Percentiles rank a stretch among this genome's conserved stretches.
These are phyloP conservation scores for Lipomyces sp. DNA, from an alignment of 805 yeast genomes.

Conservation along the genomic window DNA sequence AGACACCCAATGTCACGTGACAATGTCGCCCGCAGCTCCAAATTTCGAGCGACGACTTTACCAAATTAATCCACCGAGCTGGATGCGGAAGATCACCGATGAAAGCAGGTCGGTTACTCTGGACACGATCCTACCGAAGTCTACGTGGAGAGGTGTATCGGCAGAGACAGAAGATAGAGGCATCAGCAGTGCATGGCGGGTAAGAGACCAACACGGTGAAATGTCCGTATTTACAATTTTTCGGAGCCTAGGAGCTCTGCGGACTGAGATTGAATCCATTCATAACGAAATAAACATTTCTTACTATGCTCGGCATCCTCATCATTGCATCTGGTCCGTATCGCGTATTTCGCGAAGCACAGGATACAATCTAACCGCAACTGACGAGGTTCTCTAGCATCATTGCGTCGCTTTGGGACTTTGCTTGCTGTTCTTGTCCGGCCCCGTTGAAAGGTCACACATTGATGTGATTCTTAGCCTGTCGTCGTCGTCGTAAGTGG, in stretches of 20 bases:
- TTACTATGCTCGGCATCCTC: not conserved
- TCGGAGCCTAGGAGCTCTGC: not conserved
- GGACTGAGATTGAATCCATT: not conserved
- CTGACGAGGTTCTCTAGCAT: not conserved
- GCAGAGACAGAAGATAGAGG: not conserved
- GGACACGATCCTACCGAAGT: not conserved
- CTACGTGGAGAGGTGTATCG: not conserved
- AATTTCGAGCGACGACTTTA: no score
- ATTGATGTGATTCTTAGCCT: no score
- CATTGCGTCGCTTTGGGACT: no score
- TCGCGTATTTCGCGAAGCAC: not conserved
- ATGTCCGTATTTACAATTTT: not conserved
- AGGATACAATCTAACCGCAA: not conserved
- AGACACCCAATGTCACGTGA: no score
- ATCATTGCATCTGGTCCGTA: not conserved
- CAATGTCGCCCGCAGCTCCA: no score
- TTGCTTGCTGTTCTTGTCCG: no score
- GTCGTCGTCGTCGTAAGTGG: no score
- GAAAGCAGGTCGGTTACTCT: not conserved
- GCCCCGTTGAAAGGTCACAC: no score
- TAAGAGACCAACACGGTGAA: not conserved
- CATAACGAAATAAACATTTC: not conserved
- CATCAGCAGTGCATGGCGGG: not conserved
- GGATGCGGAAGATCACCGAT: not conserved
- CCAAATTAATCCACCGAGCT: no score